Conservation (phyloP, 495 filamentous ascomycete genomes). For the Podospora pseudocomata region DNA sequence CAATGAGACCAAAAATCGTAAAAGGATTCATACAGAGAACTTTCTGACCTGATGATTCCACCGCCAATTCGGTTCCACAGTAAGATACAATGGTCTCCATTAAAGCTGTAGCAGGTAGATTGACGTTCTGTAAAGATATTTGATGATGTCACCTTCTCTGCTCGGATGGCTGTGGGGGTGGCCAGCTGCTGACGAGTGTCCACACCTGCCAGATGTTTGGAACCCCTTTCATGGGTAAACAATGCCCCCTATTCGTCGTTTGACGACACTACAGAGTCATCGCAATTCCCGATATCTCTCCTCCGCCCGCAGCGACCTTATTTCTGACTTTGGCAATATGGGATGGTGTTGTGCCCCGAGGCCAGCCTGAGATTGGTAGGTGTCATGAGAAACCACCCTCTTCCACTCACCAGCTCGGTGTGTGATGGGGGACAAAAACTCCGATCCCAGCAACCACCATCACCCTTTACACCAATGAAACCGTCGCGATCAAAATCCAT, state of each 20-base stretch:
- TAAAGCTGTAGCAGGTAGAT: background rate
- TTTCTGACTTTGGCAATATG: background rate
- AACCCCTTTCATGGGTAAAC: background rate
- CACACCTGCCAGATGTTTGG: background rate
- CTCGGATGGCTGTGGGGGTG: background rate
- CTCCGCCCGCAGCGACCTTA: background rate
- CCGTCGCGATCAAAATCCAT: background rate
- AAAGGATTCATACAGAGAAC: background rate
- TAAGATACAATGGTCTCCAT: background rate
- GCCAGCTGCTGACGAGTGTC: background rate
- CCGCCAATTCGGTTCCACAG: background rate
- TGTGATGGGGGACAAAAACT: background rate
- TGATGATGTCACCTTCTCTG: background rate
- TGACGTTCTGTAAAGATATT: background rate
- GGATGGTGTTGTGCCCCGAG: background rate
- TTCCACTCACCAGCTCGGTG: background rate
- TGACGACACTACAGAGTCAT: background rate
- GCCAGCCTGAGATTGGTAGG: background rate
- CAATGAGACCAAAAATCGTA: background rate
- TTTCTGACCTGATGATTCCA: background rate
- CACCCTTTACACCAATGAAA: background rate
- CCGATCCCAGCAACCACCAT: background rate
- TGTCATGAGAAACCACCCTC: background rate
- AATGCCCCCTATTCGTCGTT: background rate
- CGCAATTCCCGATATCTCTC: background rate